These are phyloP conservation scores for Phytophthora rubi DNA, from an alignment of 352 stramenopile genomes.

Conservation along the genomic window DNA sequence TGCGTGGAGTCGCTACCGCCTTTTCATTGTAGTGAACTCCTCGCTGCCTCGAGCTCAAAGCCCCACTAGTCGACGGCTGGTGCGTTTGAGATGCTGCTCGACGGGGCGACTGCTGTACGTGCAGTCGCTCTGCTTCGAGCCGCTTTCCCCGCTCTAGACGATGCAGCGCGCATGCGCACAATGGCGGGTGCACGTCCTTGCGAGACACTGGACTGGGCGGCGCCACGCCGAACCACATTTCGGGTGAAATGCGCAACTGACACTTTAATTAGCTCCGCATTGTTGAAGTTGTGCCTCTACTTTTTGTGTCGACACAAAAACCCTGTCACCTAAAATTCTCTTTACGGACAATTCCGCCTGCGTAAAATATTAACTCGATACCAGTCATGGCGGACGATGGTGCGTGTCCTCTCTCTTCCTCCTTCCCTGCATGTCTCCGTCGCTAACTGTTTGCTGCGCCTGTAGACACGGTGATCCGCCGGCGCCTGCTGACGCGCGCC, in stretches of 20 bases:
- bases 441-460: not conserved
- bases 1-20: slow-evolving; percentile 14
- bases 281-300: too few relatives aligned
- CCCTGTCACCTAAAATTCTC: too few relatives aligned
- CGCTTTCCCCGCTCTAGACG: slow-evolving; percentile 25
- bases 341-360: too few relatives aligned
- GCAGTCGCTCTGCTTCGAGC: slow-evolving; percentile 17
- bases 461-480: slow-evolving; percentile 70
- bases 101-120: slow-evolving; percentile 16
- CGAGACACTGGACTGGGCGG: slow-evolving; percentile 53
- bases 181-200: slow-evolving; percentile 41
- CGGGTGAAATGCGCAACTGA: not conserved
- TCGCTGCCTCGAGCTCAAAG: slow-evolving; percentile 21
- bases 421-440: not conserved
- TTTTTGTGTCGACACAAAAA: too few relatives aligned
- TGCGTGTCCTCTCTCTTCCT: slow-evolving; percentile 14
- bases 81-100: slow-evolving; percentile 1
- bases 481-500: slow-evolving; percentile 78
- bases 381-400: slow-evolving; percentile 55
- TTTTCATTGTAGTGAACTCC: slow-evolving; percentile 13
- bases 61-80: not conserved
- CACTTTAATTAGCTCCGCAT: too few relatives aligned
- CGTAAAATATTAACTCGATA: too few relatives aligned
- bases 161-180: slow-evolving; percentile 50
- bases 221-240: slow-evolving; percentile 77